Evolutionary conservation across 2,329 filamentous ascomycete genomes (phyloP), one percentile per base, ranked within the genome.

Genomic region (Apiospora aurea): DNA sequence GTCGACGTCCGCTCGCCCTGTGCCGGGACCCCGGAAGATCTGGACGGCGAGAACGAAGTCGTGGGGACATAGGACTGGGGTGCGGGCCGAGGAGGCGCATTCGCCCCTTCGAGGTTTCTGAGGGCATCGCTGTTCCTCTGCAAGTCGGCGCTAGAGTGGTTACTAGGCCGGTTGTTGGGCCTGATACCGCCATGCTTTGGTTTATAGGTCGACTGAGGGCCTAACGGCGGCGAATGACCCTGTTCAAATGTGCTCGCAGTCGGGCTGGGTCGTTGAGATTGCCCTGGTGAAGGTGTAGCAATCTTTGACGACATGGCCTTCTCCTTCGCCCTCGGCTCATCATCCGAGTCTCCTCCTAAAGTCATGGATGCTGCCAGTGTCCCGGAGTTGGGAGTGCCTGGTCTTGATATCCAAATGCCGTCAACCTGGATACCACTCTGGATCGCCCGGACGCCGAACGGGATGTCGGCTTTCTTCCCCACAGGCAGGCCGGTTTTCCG

Each of bases 381-480:
- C 16, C 73, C 44, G 34, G 76, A 78, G 51, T 76, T 71, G 3
- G 85, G 83, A 14, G 84, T 85, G 13, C 83, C 81, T 64, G 86
- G 85, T 69, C 85, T 84, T 34, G 90, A 91, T 69, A 93, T 90
- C 91, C 93, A 94, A 69, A 98, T 95, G 4, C 94, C 95, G 75
- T 97, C 94, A 10, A 97, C 89, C 79, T 96, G 89, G 61, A 97
- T 86, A 7, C 95, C 95, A 76, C 89, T 93, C 80, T 97, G 92
- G 67, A 98, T 89, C 8, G 95, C 95, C 76, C 93, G 91, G 70
- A 96, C 90, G 26, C 96, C 95, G 78, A 98, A 98, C 0, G 94
- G 95, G 47, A 97, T 89, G 13, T 94, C 91, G 69, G 89, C 85
- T 67, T 82, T 81, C 74, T 81, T 83, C 41, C 77, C 79, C 8